Percentiles rank a stretch among this genome's conserved stretches.
phyloP scores from a whole-genome alignment of 768 basidiomycete species.

The Daedaleopsis sinensis region DNA sequence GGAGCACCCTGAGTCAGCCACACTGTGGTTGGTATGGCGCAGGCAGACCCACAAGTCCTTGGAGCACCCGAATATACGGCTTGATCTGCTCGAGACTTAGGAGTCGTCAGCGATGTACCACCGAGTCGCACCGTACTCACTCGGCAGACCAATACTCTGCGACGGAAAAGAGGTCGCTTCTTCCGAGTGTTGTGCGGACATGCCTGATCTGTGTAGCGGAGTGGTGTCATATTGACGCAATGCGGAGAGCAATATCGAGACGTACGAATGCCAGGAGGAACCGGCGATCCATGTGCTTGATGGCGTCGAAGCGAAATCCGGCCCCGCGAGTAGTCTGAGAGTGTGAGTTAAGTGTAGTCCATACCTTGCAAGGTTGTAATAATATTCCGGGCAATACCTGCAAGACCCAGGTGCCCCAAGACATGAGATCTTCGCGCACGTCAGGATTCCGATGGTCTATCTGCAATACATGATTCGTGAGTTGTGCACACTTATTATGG shows the following conservation, averaged over 20 bases:
- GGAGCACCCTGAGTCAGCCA: background rate
- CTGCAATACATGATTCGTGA: background rate
- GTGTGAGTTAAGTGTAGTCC: background rate
- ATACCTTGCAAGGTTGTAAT: background rate
- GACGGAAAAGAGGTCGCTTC: constrained; percentile 59
- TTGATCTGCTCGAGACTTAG: constrained; percentile 52
- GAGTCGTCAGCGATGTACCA: constrained; percentile 3
- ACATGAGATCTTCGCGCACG: constrained; percentile 70
- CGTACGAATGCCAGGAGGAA: constrained; percentile 75
- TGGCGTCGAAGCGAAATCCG: constrained; percentile 89
- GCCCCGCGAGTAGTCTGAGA: constrained; percentile 63
- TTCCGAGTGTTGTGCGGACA: constrained; percentile 47
- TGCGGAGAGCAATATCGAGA: constrained; percentile 1
- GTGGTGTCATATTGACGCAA: background rate
- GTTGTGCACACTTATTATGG: background rate
- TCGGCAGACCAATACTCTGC: constrained; percentile 85
- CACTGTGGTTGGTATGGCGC: background rate
- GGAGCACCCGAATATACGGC: constrained; percentile 61
- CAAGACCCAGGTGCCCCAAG: constrained; percentile 83
- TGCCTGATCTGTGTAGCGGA: constrained; percentile 39
- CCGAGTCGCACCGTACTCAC: constrained; percentile 40
- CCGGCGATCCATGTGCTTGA: constrained; percentile 82
- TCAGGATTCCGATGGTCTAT: constrained; percentile 69
- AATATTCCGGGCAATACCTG: constrained; percentile 40
- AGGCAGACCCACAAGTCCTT: constrained; percentile 56